phyloP scores from a whole-genome alignment of 2,329 filamentous ascomycete genomes.

The Celoporthe dispersa region DNA sequence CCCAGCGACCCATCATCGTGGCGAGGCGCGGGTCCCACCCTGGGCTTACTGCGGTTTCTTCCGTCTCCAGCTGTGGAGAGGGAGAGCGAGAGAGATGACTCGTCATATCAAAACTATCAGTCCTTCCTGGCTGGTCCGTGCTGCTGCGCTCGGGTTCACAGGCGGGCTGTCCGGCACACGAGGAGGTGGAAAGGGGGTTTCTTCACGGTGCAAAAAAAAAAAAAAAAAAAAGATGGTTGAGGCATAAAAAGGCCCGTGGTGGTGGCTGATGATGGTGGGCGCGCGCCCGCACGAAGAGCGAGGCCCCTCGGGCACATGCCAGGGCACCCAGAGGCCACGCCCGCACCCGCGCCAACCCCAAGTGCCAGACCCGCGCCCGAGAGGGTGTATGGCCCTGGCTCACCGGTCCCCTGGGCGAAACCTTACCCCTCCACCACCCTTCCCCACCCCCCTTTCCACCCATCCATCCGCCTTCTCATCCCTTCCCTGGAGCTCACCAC shows the following conservation, averaged over 20 bases:
- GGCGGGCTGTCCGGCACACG: too few relatives aligned
- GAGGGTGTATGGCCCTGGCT: conserved; percentile 1
- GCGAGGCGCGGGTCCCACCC: conserved; percentile 21
- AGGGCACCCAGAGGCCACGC: neutral
- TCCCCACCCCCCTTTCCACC: neutral
- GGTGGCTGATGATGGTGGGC: neutral
- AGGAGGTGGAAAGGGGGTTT: neutral
- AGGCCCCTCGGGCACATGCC: neutral
- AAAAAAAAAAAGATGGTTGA: neutral
- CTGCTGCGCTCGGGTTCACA: neutral
- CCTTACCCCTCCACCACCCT: neutral
- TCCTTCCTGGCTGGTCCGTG: neutral
- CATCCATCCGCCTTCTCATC: neutral
- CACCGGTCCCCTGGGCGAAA: conserved; percentile 12
- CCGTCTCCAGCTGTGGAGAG: neutral
- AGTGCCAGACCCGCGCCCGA: neutral
- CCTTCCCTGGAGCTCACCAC: neutral
- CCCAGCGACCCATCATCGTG: conserved; percentile 23
- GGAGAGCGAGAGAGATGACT: neutral
- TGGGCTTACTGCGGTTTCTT: conserved; percentile 11
- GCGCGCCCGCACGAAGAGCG: neutral
- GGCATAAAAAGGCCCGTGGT: neutral
- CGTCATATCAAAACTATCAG: neutral
- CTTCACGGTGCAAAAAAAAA: neutral
- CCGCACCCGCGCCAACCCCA: too few relatives aligned